Conservation (phyloP, 768 basidiomycete genomes). For the Boletellus emodensis region DNA sequence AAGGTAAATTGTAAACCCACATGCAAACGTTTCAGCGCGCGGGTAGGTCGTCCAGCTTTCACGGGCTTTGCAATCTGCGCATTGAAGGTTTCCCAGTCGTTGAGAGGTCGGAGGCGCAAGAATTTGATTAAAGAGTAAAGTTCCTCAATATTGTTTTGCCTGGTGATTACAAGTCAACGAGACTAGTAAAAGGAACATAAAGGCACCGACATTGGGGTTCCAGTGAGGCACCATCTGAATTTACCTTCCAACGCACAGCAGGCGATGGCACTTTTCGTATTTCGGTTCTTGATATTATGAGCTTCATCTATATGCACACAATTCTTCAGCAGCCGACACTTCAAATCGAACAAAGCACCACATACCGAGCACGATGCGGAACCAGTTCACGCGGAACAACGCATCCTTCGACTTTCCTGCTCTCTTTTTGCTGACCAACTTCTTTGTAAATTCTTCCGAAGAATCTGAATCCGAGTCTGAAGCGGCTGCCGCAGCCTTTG, state of each 20-base stretch:
- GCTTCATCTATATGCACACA: slow-evolving; percentile 67
- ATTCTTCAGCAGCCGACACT: background rate
- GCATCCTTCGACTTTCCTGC: slow-evolving; percentile 53
- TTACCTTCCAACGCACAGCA: slow-evolving; percentile 75
- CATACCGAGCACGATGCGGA: slow-evolving; percentile 78
- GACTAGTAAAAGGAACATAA: background rate
- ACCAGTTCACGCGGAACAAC: slow-evolving; percentile 78
- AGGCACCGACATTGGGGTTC: slow-evolving; percentile 61
- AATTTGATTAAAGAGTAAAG: slow-evolving; percentile 88
- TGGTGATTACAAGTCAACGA: slow-evolving; percentile 19
- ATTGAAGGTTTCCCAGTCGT: slow-evolving; percentile 78
- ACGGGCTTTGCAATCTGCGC: slow-evolving; percentile 75
- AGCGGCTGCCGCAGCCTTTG: slow-evolving; percentile 25
- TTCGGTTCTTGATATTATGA: slow-evolving; percentile 89
- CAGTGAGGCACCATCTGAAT: slow-evolving; percentile 87
- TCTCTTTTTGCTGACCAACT: slow-evolving; percentile 38
- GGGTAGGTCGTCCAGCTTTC: slow-evolving; percentile 55
- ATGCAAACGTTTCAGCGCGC: slow-evolving; percentile 83
- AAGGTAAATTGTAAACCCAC: slow-evolving; percentile 32
- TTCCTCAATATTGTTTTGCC: slow-evolving; percentile 90
- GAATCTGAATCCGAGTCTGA: slow-evolving; percentile 33
- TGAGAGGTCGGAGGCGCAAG: slow-evolving; percentile 75
- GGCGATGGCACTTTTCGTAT: slow-evolving; percentile 71
- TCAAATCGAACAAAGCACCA: background rate
- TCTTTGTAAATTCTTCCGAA: slow-evolving; percentile 39